Percentiles rank a stretch among this genome's conserved stretches.
These are phyloP conservation scores for Backusella macrospora DNA, from an alignment of 192 early-diverging fungal genomes.

Conservation along the genomic window DNA sequence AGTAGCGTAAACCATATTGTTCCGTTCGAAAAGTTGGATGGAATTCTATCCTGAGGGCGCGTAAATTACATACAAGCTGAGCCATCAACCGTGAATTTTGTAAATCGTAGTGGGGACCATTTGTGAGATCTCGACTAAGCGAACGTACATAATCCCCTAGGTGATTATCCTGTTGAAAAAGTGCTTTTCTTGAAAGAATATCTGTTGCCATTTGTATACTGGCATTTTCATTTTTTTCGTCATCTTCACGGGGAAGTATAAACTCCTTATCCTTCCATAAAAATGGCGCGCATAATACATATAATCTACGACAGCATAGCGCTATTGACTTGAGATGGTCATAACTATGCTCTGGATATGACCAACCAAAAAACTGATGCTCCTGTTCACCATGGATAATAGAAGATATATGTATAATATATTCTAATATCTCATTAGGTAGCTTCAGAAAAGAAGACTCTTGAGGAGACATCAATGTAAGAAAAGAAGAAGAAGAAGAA, in stretches of 20 bases:
- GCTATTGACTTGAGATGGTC: constrained; percentile 29
- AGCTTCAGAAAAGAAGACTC: constrained; percentile 21
- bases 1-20: constrained; percentile 34
- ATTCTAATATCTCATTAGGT: constrained; percentile 36
- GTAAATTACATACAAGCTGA: constrained; percentile 32
- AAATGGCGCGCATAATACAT: constrained; percentile 33
- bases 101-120: constrained; percentile 33
- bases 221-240: constrained; percentile 17
- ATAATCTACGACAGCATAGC: constrained; percentile 31
- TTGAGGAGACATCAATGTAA: constrained; percentile 1
- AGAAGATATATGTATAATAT: constrained; percentile 19
- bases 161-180: constrained; percentile 20
- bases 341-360: constrained; percentile 38
- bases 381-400: constrained; percentile 12
- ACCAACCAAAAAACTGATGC: constrained; percentile 36
- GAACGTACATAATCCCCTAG: constrained; percentile 37
- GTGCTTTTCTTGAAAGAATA: constrained; percentile 25
- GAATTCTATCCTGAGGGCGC: constrained; percentile 41
- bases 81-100: constrained; percentile 37
- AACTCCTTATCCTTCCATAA: constrained; percentile 46
- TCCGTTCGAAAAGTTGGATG: constrained; percentile 25
- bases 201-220: constrained; percentile 32
- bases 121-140: constrained; percentile 33
- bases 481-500: constrained; percentile 13
- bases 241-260: constrained; percentile 34